These are phyloP conservation scores for Apiotrichum montevideense DNA, from an alignment of 1,284 basidiomycete species.

Conservation along the genomic window DNA sequence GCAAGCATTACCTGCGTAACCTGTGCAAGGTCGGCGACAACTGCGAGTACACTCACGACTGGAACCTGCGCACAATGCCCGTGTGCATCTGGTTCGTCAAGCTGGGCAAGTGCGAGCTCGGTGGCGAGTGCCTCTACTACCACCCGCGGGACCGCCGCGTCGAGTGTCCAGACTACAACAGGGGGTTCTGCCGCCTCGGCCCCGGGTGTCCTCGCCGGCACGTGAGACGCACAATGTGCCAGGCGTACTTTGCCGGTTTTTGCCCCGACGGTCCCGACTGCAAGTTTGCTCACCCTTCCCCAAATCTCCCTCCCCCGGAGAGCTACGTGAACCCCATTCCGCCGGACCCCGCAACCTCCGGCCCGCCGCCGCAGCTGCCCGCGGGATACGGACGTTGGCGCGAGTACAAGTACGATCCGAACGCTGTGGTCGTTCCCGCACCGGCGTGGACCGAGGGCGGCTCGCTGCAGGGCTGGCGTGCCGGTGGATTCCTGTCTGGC, in stretches of 20 bases:
- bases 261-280: constrained; percentile 92
- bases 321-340: constrained; percentile 73
- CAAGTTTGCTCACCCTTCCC: constrained; percentile 64
- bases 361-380: constrained; percentile 67
- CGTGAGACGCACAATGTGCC: constrained; percentile 82
- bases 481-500: constrained; percentile 32
- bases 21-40: constrained; percentile 97
- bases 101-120: constrained; percentile 95
- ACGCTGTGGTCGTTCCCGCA: constrained; percentile 39
- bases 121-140: constrained; percentile 96
- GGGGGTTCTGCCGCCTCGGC: constrained; percentile 91
- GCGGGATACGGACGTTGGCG: constrained; percentile 67
- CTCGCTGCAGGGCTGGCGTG: constrained; percentile 35
- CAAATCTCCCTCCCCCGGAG: constrained; percentile 56
- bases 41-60: constrained; percentile 99
- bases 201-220: constrained; percentile 89
- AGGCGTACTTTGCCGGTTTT: constrained; percentile 86
- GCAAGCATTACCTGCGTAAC: constrained; percentile 98
- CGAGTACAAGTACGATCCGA: constrained; percentile 72
- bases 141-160: constrained; percentile 83
- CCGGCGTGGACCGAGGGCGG: constrained; percentile 42
- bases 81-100: constrained; percentile 99
- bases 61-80: constrained; percentile 97
- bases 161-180: constrained; percentile 90
- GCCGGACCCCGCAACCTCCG: constrained; percentile 68